Conservation (phyloP, 2,329 filamentous ascomycete genomes). For the Claviceps sp. region DNA sequence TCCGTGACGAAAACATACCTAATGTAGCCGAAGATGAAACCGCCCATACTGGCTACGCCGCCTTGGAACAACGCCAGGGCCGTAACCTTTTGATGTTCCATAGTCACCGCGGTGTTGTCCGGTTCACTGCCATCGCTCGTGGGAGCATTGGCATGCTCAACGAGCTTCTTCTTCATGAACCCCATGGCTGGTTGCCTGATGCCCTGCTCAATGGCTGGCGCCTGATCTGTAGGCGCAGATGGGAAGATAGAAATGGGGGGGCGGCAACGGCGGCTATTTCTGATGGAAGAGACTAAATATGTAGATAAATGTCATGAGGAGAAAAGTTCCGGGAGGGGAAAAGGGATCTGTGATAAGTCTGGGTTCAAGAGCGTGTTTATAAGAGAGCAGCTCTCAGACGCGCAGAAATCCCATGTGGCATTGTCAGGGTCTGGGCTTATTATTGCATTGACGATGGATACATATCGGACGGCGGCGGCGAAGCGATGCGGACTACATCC, state of each 20-base stretch:
- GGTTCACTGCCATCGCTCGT: not conserved
- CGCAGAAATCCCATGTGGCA: too few relatives aligned
- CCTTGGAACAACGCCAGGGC: slow-evolving; percentile 34
- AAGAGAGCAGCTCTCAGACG: too few relatives aligned
- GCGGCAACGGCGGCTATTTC: too few relatives aligned
- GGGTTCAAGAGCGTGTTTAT: too few relatives aligned
- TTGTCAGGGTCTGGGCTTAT: too few relatives aligned
- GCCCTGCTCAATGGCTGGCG: not conserved
- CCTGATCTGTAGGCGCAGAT: not conserved
- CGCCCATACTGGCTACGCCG: slow-evolving; percentile 37
- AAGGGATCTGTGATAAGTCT: fast-evolving
- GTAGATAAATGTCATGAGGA: too few relatives aligned
- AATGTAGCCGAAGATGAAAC: slow-evolving; percentile 45
- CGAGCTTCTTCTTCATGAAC: not conserved
- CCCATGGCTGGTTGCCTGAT: slow-evolving; percentile 1
- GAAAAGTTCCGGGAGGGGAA: too few relatives aligned
- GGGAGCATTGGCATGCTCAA: not conserved
- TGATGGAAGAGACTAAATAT: too few relatives aligned
- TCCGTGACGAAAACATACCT: slow-evolving; percentile 23
- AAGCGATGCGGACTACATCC: too few relatives aligned
- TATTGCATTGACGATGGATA: too few relatives aligned
- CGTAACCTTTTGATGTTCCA: slow-evolving; percentile 19
- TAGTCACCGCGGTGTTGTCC: not conserved
- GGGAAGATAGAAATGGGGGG: not conserved
- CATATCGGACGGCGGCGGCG: too few relatives aligned